Percentiles rank a stretch among this genome's conserved stretches.
These are phyloP conservation scores for Fusarium sp. DNA, from an alignment of 2,329 filamentous ascomycete species.

Conservation along the genomic window DNA sequence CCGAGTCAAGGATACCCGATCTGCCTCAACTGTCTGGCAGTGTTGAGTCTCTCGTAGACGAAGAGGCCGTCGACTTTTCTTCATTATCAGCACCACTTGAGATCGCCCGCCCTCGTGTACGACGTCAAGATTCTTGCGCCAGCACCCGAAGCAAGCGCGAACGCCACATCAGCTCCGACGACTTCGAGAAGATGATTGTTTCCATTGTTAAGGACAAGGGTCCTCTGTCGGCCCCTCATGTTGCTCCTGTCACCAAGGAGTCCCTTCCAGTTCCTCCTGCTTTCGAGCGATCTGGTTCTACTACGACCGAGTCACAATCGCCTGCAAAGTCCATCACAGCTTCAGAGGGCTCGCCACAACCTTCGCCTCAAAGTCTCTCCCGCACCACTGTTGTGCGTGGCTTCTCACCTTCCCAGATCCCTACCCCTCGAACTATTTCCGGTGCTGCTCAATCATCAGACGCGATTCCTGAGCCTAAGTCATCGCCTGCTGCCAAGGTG, in stretches of 20 bases:
- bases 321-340: slow-evolving; percentile 70
- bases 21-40: slow-evolving; percentile 81
- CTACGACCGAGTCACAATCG: slow-evolving; percentile 58
- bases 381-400: slow-evolving; percentile 76
- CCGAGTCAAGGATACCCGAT: slow-evolving; percentile 58
- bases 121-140: slow-evolving; percentile 76
- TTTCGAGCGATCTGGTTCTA: slow-evolving; percentile 58
- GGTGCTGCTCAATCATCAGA: slow-evolving; percentile 66
- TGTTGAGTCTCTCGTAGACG: slow-evolving; percentile 79
- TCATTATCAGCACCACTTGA: slow-evolving; percentile 67
- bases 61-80: slow-evolving; percentile 71
- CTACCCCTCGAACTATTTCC: slow-evolving; percentile 57
- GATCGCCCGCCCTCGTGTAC: slow-evolving; percentile 74
- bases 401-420: slow-evolving; percentile 82
- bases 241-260: slow-evolving; percentile 55
- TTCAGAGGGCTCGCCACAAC: slow-evolving; percentile 46
- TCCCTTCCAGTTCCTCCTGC: slow-evolving; percentile 49
- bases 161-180: slow-evolving; percentile 91
- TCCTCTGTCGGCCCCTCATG: slow-evolving; percentile 59
- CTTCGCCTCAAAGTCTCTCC: slow-evolving; percentile 46
- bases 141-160: slow-evolving; percentile 80
- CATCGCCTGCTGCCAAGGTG: slow-evolving; percentile 70
- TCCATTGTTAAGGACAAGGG: slow-evolving; percentile 90
- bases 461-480: slow-evolving; percentile 71
- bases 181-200: slow-evolving; percentile 93